Evolutionary conservation across 768 basidiomycete genomes (phyloP).

Genomic region (Suillus brevipes): DNA sequence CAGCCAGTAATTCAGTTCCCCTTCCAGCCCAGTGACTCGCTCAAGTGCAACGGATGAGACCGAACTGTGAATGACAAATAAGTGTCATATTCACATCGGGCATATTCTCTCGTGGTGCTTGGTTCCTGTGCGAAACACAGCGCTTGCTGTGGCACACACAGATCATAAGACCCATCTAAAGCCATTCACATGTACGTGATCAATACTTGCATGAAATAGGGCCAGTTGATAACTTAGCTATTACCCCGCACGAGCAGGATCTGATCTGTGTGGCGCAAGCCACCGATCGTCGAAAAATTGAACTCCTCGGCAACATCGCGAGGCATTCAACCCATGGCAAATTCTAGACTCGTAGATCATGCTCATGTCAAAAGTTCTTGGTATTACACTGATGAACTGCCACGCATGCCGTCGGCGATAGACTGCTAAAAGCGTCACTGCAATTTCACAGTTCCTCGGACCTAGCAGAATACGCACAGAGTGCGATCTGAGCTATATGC

Average conservation of each 20-base stretch:
- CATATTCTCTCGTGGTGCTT: slow-evolving; percentile 1
- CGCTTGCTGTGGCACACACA: not conserved
- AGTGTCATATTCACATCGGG: not conserved
- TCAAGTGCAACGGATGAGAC: not conserved
- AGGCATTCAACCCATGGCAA: not conserved
- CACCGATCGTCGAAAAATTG: not conserved
- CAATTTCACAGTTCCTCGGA: not conserved
- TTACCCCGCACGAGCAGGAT: not conserved
- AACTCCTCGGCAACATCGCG: not conserved
- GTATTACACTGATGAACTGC: not conserved
- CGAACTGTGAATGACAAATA: not conserved
- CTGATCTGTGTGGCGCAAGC: not conserved
- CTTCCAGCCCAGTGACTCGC: not conserved
- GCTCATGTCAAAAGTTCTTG: not conserved
- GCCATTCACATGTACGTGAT: not conserved
- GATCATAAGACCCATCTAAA: slow-evolving; percentile 1
- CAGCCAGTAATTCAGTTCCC: not conserved
- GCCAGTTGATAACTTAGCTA: not conserved
- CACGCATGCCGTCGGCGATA: not conserved
- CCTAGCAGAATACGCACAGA: not conserved
- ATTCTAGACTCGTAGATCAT: not conserved
- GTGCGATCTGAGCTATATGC: not conserved
- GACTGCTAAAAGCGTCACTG: not conserved
- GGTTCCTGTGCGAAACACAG: slow-evolving; percentile 2
- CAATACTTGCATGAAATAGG: not conserved